Conservation (phyloP, 31 red algal genomes). For the Asparagopsis taxiformis region DNA sequence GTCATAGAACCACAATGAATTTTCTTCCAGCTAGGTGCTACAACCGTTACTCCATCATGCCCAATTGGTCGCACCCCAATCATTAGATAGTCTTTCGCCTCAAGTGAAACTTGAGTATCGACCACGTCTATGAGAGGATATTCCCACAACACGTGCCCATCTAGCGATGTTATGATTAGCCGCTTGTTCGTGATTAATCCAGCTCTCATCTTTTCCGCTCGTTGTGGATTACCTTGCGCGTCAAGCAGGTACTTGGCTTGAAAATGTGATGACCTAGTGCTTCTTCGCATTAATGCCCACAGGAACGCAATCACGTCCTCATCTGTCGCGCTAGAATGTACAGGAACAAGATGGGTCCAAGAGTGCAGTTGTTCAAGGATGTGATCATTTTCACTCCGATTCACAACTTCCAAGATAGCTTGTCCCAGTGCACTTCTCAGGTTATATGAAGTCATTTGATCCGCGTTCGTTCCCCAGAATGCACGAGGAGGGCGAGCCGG, state of each 20-base stretch:
- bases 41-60: conserved; percentile 9
- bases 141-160: conserved; percentile 89
- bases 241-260: conserved; percentile 55
- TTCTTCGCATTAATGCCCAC: conserved; percentile 63
- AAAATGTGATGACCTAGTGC: conserved; percentile 55
- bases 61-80: conserved; percentile 70
- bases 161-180: conserved; percentile 82
- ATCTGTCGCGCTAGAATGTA: conserved; percentile 48
- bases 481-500: conserved; percentile 84
- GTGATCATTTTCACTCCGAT: conserved; percentile 47
- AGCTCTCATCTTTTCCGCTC: conserved; percentile 82
- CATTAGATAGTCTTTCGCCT: conserved; percentile 71
- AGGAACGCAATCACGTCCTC: conserved; percentile 71
- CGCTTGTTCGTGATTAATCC: conserved; percentile 76
- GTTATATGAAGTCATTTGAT: conserved; percentile 82
- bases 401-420: conserved; percentile 76
- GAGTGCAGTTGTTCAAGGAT: conserved; percentile 41
- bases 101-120: conserved; percentile 77
- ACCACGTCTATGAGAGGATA: conserved; percentile 77
- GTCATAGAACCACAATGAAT: conserved; percentile 73
- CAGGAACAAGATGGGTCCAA: conserved; percentile 77
- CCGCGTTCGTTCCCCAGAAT: conserved; percentile 71
- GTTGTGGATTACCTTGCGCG: conserved; percentile 69
- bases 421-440: conserved; percentile 75
- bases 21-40: conserved; percentile 63